A percentile compares a stretch with the other conserved stretches of the same genome.
phyloP scores from a whole-genome alignment of 257 asterid genomes.

The Anisodus tanguticus region DNA sequence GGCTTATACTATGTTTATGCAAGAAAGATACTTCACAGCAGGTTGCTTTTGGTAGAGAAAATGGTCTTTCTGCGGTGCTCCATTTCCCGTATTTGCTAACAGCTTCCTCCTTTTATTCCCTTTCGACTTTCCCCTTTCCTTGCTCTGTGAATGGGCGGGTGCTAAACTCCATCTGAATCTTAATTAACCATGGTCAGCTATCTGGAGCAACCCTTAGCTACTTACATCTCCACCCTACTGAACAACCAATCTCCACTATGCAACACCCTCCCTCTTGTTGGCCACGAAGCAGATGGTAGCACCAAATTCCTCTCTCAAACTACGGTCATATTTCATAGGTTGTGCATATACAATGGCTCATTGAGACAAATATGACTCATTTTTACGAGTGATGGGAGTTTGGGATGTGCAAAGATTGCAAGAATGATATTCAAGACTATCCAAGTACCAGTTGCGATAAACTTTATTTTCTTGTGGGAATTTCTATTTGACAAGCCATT shows the following conservation, averaged over 20 bases:
- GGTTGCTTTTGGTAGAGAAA: constrained; percentile 18
- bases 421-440: neutral
- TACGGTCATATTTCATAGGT: neutral
- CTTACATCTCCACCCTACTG: neutral
- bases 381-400: neutral
- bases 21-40: constrained; percentile 1
- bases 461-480: neutral
- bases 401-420: neutral
- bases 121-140: neutral
- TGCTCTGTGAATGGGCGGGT: neutral
- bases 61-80: neutral
- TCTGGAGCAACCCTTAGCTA: constrained; percentile 1
- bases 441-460: neutral
- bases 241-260: neutral
- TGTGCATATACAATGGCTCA: neutral
- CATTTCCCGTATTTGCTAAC: neutral
- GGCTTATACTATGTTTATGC: neutral
- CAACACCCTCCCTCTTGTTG: neutral
- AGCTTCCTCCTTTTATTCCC: neutral
- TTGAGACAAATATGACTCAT: neutral
- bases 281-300: neutral
- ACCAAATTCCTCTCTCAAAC: neutral
- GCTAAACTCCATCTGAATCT: neutral
- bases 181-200: neutral
- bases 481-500: neutral